Evolutionary conservation across 2,329 filamentous ascomycete genomes (phyloP).

Genomic region (Plectosphaerella cucumerina): DNA sequence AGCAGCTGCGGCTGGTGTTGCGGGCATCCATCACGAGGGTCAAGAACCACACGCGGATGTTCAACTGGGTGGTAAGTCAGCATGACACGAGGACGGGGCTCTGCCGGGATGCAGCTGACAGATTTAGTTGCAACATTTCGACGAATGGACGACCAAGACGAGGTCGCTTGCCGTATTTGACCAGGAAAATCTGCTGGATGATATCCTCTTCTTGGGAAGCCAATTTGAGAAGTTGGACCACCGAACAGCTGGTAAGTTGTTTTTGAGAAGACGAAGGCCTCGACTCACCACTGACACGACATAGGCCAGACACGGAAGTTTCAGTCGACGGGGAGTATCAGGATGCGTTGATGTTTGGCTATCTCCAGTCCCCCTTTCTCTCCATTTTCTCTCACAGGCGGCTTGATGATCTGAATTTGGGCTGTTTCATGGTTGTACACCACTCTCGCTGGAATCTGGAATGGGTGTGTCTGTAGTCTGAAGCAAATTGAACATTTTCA

Average conservation of each 20-base stretch:
- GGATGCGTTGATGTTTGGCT: no score
- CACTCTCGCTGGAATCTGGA: no score
- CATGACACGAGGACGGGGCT: not conserved
- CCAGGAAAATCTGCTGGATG: not conserved
- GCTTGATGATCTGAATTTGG: no score
- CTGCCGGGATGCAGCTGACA: not conserved
- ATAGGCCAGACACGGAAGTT: no score
- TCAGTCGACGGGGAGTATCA: no score
- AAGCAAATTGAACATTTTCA: no score
- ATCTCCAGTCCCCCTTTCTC: no score
- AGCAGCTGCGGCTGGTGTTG: not conserved
- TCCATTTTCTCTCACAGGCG: no score
- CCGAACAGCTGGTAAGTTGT: not conserved
- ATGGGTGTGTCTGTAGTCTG: no score
- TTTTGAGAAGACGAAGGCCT: no score
- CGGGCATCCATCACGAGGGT: not conserved
- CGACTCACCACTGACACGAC: no score
- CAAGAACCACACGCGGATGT: not conserved
- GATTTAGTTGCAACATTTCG: not conserved
- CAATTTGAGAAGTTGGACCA: slow-evolving; percentile 1
- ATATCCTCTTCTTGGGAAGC: not conserved
- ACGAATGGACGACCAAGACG: not conserved
- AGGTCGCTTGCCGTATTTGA: not conserved
- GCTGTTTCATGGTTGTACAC: no score
- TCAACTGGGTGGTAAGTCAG: not conserved